These are phyloP conservation scores for Plasmodium reichenowi DNA, from an alignment of 169 alveolate genomes.

Conservation along the genomic window DNA sequence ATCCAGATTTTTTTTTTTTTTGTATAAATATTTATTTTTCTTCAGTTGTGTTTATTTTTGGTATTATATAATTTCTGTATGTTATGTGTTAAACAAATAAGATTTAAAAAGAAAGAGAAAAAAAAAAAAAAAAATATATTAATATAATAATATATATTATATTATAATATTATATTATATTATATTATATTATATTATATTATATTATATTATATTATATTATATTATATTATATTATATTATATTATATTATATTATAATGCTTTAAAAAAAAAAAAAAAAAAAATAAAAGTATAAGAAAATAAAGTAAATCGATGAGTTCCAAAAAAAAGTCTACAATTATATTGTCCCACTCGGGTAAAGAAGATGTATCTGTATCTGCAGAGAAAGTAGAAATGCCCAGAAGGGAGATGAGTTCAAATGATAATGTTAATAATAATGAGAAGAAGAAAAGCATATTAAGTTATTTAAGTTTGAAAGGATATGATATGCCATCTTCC, in stretches of 20 bases:
- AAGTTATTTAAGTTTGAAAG: conserved; percentile 12
- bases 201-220: no score
- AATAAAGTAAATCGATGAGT: conserved; percentile 10
- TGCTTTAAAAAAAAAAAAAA: neutral
- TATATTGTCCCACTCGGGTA: conserved; percentile 18
- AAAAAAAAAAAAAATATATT: neutral
- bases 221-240: no score
- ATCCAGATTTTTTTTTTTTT: no score
- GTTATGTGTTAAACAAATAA: no score
- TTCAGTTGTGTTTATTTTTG: no score
- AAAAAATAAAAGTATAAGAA: neutral
- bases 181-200: no score
- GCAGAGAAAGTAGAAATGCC: neutral
- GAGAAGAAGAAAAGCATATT: neutral
- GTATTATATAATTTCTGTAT: no score
- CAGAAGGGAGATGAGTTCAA: neutral
- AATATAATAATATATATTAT: neutral
- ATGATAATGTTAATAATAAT: neutral
- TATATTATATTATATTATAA: neutral
- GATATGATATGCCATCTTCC: conserved; percentile 51
- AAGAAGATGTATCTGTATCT: conserved; percentile 1
- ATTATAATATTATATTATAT: no score
- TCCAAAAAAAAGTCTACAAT: conserved; percentile 32
- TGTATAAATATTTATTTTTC: no score
- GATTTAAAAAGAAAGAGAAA: no score